A percentile compares a stretch with the other conserved stretches of the same genome.
Conservation (phyloP, 495 filamentous ascomycete genomes). For the Penicillium herquei region DNA sequence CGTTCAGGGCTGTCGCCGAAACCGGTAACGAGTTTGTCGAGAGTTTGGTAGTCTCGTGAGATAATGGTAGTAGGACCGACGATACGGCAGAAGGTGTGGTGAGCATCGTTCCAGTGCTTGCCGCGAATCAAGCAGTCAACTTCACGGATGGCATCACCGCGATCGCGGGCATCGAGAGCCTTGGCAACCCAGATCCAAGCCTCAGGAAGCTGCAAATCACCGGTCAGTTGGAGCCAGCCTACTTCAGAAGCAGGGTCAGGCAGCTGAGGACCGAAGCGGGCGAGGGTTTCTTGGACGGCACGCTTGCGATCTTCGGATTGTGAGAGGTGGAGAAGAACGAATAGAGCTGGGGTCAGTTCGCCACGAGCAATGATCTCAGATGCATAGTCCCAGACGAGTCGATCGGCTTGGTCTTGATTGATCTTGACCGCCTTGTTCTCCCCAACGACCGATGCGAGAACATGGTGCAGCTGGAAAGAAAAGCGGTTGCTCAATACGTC, state of each 20-base stretch:
- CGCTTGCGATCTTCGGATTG: constrained; percentile 59
- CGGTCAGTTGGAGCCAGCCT: constrained; percentile 55
- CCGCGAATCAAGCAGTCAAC: constrained; percentile 75
- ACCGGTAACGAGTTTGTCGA: constrained; percentile 61
- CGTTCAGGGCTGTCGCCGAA: constrained; percentile 57
- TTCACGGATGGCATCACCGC: constrained; percentile 62
- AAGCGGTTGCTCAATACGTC: constrained; percentile 71
- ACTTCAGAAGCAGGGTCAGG: constrained; percentile 51
- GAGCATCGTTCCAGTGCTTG: constrained; percentile 74
- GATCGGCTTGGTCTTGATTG: constrained; percentile 53
- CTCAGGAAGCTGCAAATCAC: constrained; percentile 64
- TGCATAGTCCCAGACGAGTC: constrained; percentile 67
- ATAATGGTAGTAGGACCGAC: constrained; percentile 81
- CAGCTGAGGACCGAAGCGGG: constrained; percentile 47
- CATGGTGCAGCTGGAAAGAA: constrained; percentile 73
- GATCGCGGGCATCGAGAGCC: constrained; percentile 73
- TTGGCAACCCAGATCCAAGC: constrained; percentile 85
- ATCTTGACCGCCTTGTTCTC: constrained; percentile 39
- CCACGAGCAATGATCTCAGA: constrained; percentile 66
- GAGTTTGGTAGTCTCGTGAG: constrained; percentile 64
- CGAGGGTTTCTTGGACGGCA: constrained; percentile 67
- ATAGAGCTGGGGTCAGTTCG: constrained; percentile 67
- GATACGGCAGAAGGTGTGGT: constrained; percentile 70
- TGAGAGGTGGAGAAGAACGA: constrained; percentile 75
- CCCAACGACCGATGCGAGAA: constrained; percentile 54